Conservation (phyloP, 495 filamentous ascomycete genomes). For the Penicillium paradoxum region DNA sequence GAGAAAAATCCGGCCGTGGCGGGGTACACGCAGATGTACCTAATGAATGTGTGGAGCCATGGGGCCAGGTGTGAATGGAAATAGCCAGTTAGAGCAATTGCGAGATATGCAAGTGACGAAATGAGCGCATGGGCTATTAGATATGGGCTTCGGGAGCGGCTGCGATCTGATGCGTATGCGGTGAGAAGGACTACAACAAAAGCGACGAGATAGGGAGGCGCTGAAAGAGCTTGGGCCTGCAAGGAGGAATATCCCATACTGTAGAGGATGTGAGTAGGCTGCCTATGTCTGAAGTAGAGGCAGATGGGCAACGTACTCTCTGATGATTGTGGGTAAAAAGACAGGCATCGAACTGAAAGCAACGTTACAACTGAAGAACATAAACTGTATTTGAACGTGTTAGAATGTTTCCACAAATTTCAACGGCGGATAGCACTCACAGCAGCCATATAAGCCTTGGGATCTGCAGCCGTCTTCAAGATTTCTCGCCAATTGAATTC, state of each 20-base stretch:
- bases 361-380: conserved; percentile 58
- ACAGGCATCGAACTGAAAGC: conserved; percentile 57
- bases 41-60: conserved; percentile 31
- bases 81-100: conserved; percentile 44
- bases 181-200: conserved; percentile 47
- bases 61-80: conserved; percentile 33
- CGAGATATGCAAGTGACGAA: conserved; percentile 56
- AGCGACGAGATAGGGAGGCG: conserved; percentile 52
- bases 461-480: conserved; percentile 51
- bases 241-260: conserved; percentile 48
- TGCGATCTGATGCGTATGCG: conserved; percentile 49
- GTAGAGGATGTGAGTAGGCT: not conserved
- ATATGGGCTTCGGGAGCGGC: conserved; percentile 43
- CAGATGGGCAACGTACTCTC: conserved; percentile 36
- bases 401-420: not conserved
- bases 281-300: not conserved
- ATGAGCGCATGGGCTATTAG: conserved; percentile 48
- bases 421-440: conserved; percentile 22
- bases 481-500: conserved; percentile 50
- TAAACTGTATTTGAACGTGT: conserved; percentile 29
- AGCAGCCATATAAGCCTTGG: conserved; percentile 65
- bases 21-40: conserved; percentile 55
- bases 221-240: conserved; percentile 50
- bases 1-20: conserved; percentile 58
- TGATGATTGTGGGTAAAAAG: conserved; percentile 55